phyloP scores from a whole-genome alignment of 2,329 filamentous ascomycete genomes.

The Chrysoporthe cubensis region DNA sequence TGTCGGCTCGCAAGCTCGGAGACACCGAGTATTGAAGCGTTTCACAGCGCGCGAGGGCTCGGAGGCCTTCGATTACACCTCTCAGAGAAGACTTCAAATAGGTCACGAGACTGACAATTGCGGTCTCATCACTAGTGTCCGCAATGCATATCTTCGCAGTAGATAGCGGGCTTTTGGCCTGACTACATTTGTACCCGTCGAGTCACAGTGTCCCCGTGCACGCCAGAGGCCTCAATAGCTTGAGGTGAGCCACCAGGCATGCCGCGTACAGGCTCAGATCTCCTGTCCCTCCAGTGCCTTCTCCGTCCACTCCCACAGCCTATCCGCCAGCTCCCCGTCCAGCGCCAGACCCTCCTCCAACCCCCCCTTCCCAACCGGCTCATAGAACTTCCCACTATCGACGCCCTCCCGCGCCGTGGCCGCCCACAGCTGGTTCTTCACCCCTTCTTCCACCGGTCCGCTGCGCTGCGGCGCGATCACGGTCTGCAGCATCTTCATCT shows the following conservation, averaged over 20 bases:
- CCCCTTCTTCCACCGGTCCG: slow-evolving; percentile 39
- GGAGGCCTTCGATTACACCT: background rate
- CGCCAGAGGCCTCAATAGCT: background rate
- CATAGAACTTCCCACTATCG: slow-evolving; percentile 40
- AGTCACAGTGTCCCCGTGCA: too few species aligned
- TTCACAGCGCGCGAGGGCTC: background rate
- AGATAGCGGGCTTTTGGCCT: too few species aligned
- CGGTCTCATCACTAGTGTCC: too few species aligned
- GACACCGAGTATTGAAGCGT: too few species aligned
- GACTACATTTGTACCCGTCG: too few species aligned
- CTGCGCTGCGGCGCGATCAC: slow-evolving; percentile 28
- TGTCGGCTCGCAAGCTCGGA: background rate
- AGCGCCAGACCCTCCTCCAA: slow-evolving; percentile 18
- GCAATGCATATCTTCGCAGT: background rate
- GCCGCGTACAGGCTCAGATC: background rate
- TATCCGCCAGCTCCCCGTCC: slow-evolving; percentile 35
- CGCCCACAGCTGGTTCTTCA: slow-evolving; percentile 47
- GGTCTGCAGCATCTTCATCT: slow-evolving; percentile 29
- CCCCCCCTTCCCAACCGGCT: slow-evolving; percentile 36
- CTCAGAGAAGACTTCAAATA: background rate
- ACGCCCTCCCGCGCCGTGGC: slow-evolving; percentile 36
- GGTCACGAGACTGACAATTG: too few species aligned
- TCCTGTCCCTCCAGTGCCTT: slow-evolving; percentile 35
- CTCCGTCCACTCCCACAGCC: slow-evolving; percentile 41
- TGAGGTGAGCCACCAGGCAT: background rate